Base-by-base conservation (phyloP, 2,329 filamentous ascomycete species). In the Graphilbum fragrans region DNA sequence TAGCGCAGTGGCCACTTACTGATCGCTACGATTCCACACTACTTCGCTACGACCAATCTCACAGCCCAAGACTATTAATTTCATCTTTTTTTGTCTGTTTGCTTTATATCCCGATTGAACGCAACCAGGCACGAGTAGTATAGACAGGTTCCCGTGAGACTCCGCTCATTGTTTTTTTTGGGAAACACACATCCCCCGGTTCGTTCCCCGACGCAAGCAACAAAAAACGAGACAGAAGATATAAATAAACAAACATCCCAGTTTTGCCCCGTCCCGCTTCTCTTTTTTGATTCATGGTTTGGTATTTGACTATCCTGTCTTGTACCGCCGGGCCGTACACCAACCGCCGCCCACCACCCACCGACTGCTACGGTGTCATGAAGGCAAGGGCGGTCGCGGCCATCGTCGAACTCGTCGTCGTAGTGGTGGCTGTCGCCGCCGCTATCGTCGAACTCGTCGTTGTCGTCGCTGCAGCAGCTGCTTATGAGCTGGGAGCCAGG, bases 401-500 rank as follows among this genome's bases (percentile, higher is more conserved):
- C n/a, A n/a, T n/a, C n/a, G n/a, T n/a, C n/a, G n/a, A n/a, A n/a
- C 23, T 27, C n/a, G n/a, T n/a, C n/a, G n/a, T n/a, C n/a, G n/a
- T n/a, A n/a, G n/a, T n/a, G n/a, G n/a, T n/a, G n/a, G n/a, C n/a
- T n/a, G n/a, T n/a, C n/a, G n/a, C n/a, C n/a, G n/a, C n/a, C n/a
- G n/a, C n/a, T n/a, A n/a, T n/a, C n/a, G n/a, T n/a, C n/a, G n/a
- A n/a, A n/a, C 23, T 27, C 12, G 7, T 27, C 29, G 11, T 31
- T 10, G 7, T n/a, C 25, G 20, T 23, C 35, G 52, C 45, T 49
- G 32, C 20, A 25, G 17, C 20, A 31, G 31, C 12, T 45, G 44
- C 49, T 57, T 65, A 66, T 49, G 60, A 59, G 59, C 53, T 70
- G 57, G 64, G 54, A 52, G 62, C 66, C 47, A 77, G 64, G 58